Percentiles rank a stretch among this genome's conserved stretches.
Conservation (phyloP, 2,329 filamentous ascomycete species). For the Talaromyces verruculosus region DNA sequence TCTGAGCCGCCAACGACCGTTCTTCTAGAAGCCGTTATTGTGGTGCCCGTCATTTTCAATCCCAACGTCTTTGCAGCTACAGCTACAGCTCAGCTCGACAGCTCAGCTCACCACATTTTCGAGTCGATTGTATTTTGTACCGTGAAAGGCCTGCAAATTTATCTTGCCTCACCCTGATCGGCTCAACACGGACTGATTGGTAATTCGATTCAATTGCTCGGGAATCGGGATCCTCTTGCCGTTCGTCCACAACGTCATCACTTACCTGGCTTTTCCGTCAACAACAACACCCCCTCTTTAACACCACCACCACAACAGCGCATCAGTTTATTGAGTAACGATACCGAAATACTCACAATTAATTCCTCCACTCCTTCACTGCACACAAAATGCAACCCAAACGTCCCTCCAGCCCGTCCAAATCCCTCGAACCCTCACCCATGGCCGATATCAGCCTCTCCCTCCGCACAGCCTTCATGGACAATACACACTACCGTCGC, state of each 20-base stretch:
- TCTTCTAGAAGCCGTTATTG: slow-evolving; percentile 5
- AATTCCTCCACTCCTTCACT: background rate
- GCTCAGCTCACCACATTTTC: background rate
- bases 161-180: background rate
- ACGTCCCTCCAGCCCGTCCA: slow-evolving; percentile 14
- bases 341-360: background rate
- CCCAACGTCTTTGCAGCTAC: background rate
- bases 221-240: background rate
- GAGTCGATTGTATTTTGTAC: background rate
- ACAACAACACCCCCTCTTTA: background rate
- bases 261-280: background rate
- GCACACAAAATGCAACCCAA: slow-evolving; percentile 21
- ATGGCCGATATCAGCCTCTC: slow-evolving; percentile 34
- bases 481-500: slow-evolving; percentile 25
- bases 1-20: background rate
- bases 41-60: background rate
- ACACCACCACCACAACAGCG: background rate
- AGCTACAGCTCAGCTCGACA: background rate
- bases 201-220: background rate
- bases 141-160: background rate
- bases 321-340: background rate
- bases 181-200: background rate
- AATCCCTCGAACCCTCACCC: slow-evolving; percentile 27
- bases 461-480: slow-evolving; percentile 34
- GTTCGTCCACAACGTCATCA: slow-evolving; percentile 5